A percentile compares a stretch with the other conserved stretches of the same genome.
phyloP scores from a whole-genome alignment of 305 asterid species.

The Fraxinus sp. region DNA sequence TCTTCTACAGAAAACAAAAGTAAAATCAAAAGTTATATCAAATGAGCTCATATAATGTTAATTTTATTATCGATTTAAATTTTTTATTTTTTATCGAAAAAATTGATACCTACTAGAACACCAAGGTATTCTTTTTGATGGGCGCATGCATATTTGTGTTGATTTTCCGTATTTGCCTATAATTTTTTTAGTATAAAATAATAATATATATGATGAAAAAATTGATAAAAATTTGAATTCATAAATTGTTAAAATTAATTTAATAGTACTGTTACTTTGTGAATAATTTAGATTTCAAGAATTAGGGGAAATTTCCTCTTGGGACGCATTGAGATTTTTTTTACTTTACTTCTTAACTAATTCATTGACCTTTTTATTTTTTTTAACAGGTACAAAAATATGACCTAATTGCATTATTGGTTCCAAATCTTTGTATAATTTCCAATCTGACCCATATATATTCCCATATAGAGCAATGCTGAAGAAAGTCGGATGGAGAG shows the following conservation, averaged over 20 bases:
- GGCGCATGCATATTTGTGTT: not conserved
- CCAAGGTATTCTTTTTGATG: not conserved
- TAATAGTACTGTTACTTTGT: not conserved
- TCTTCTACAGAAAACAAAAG: no score
- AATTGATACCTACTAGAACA: not conserved
- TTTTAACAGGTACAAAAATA: conserved; percentile 28
- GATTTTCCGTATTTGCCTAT: not conserved
- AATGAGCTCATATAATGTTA: not conserved
- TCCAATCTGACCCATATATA: conserved; percentile 30
- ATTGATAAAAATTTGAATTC: not conserved
- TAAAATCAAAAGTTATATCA: no score
- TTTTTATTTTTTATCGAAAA: not conserved
- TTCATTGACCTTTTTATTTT: not conserved
- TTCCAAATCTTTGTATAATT: conserved; percentile 32
- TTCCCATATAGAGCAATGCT: conserved; percentile 28
- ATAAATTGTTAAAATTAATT: no score
- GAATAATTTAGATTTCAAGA: not conserved
- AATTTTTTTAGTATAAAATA: no score
- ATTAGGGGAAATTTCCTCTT: not conserved
- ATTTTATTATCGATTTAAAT: not conserved
- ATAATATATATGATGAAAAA: no score
- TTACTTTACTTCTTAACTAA: not conserved
- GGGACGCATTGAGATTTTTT: not conserved
- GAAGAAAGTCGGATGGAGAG: conserved; percentile 47
- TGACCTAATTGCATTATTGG: conserved; percentile 19